Evolutionary conservation across 768 basidiomycete genomes (phyloP).

Genomic region (Hygrocybe coccinea): DNA sequence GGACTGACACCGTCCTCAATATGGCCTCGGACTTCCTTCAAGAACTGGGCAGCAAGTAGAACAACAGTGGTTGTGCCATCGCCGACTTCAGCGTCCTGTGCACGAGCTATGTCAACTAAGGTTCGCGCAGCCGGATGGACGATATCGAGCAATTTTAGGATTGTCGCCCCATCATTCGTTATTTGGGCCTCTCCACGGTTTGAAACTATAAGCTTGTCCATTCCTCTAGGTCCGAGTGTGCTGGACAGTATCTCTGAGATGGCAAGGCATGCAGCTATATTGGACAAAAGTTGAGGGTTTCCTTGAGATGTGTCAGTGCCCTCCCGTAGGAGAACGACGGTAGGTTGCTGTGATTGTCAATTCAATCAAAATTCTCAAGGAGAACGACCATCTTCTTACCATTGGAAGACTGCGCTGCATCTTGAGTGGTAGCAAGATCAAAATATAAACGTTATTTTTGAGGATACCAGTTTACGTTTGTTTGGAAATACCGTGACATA

Average conservation of each 20-base stretch:
- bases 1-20: slow-evolving; percentile 97
- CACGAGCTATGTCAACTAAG: slow-evolving; percentile 96
- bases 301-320: slow-evolving; percentile 97
- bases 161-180: slow-evolving; percentile 99
- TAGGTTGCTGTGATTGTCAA: slow-evolving; percentile 72
- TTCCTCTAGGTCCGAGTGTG: slow-evolving; percentile 96
- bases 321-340: slow-evolving; percentile 92
- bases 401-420: slow-evolving; percentile 85
- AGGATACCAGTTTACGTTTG: slow-evolving; percentile 22
- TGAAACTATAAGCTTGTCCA: slow-evolving; percentile 97
- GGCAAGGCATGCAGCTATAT: slow-evolving; percentile 94
- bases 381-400: slow-evolving; percentile 37
- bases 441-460: slow-evolving; percentile 14
- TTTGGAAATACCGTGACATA: too few relatives aligned
- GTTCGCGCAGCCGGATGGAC: slow-evolving; percentile 97
- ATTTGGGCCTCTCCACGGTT: slow-evolving; percentile 95
- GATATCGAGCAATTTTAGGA: slow-evolving; percentile 94
- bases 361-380: slow-evolving; percentile 4
- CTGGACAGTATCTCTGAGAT: slow-evolving; percentile 87
- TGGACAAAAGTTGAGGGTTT: slow-evolving; percentile 85
- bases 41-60: slow-evolving; percentile 85
- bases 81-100: slow-evolving; percentile 97
- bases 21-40: slow-evolving; percentile 87
- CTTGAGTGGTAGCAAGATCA: slow-evolving; percentile 34
- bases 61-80: slow-evolving; percentile 98